phyloP scores from a whole-genome alignment of 192 early-diverging fungal genomes.

The Podochytrium sp. region DNA sequence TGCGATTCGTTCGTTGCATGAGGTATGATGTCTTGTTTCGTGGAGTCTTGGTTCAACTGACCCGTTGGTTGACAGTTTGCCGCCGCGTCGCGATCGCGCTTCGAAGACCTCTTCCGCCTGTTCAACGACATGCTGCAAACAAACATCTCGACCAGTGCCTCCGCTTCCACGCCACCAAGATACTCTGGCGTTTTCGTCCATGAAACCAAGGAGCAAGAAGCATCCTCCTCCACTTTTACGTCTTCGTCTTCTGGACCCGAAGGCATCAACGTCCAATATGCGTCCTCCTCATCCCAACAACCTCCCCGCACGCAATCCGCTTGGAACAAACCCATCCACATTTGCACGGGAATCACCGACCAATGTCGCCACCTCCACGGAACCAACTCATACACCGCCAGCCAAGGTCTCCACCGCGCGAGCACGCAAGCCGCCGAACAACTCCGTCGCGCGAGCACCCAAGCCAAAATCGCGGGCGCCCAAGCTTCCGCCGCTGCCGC shows the following conservation, averaged over 20 bases:
- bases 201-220: background rate
- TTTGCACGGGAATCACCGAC: slow-evolving; percentile 13
- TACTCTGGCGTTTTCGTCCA: background rate
- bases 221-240: background rate
- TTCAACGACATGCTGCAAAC: slow-evolving; percentile 20
- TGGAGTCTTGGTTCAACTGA: background rate
- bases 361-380: slow-evolving; percentile 11
- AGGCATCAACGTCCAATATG: background rate
- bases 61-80: slow-evolving; percentile 14
- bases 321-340: background rate
- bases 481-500: background rate
- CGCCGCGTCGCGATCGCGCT: background rate
- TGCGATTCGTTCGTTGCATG: slow-evolving; percentile 9
- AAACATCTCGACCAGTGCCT: background rate
- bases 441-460: background rate
- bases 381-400: background rate
- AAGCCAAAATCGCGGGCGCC: background rate
- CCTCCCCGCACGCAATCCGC: background rate
- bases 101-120: slow-evolving; percentile 21
- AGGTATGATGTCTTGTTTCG: background rate
- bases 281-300: background rate
- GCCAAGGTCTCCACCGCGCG: background rate
- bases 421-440: background rate
- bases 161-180: background rate
- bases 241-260: background rate